Evolutionary conservation across 2,329 filamentous ascomycete genomes (phyloP), one percentile per base, ranked within the genome.

Genomic region (Zymoseptoria tritici): DNA sequence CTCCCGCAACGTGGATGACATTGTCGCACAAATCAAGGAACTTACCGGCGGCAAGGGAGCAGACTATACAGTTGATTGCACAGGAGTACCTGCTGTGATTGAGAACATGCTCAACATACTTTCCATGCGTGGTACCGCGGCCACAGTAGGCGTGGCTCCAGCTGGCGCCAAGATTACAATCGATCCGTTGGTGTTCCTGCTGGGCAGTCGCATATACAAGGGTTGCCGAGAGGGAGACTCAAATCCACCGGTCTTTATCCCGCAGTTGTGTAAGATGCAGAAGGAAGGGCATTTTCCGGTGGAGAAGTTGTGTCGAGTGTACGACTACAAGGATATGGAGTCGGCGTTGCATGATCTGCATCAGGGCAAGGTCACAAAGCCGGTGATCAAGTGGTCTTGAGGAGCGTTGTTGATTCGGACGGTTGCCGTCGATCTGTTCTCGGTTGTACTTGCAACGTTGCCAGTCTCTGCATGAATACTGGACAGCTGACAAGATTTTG

Each of bases 241-340:
- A 3, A 57, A 59, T 49, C 62, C 64, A 19, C 57, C 61, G 2
- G 59, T 55, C 20, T 66, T 49, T 42, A 63, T 64, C 49, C 62
- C 64, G 26, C 57, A 60, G 22, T 36, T 64, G 16, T 61, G 59
- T 9, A 56, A 64, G 22, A 58, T 65, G 60, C 65, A 63, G 52
- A 55, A 57, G 29, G 58, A 56, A 19, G 63, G 62, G 9, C 42
- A 64, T 9, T 67, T 67, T 57, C 63, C 63, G 1, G 62, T 67
- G 36, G 63, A 67, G 59, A 67, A 63, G 60, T 31, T 67, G 49
- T 60, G 60, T 21, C 61, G 60, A 26, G 63, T 65, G 1, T 67
- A 65, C 51, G 62, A 64, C 26, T 63, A 66, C 52, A 61, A 64
- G 54, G 64, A 65, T 29, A 53, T 67, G 49, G 60, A 31, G 21